Conservation (phyloP, 2,329 filamentous ascomycete species). For the Rosellinia necatrix region DNA sequence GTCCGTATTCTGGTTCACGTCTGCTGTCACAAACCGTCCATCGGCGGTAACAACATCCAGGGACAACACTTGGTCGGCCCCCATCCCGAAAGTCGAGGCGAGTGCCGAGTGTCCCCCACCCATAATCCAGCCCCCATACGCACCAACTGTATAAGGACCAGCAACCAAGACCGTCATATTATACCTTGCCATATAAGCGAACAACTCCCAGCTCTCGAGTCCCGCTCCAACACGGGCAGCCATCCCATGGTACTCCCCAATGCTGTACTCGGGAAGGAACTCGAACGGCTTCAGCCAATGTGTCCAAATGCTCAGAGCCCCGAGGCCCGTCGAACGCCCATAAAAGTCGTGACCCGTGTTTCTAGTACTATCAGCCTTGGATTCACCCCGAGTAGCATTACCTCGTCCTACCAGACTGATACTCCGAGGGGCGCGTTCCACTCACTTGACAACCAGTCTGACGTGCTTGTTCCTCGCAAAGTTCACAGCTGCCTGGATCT, state of each 20-base stretch:
- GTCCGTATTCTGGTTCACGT: slow-evolving; percentile 52
- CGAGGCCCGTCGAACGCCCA: slow-evolving; percentile 51
- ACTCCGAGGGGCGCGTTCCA: not conserved
- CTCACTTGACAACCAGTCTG: slow-evolving; percentile 46
- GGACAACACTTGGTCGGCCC: slow-evolving; percentile 55
- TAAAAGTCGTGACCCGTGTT: slow-evolving; percentile 54
- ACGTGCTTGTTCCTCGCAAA: slow-evolving; percentile 47
- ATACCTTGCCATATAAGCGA: slow-evolving; percentile 35
- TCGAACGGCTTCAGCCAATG: slow-evolving; percentile 52
- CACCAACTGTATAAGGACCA: slow-evolving; percentile 42
- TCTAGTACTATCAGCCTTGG: slow-evolving; percentile 31
- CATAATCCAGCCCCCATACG: slow-evolving; percentile 57
- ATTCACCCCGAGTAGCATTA: not conserved
- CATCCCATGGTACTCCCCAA: slow-evolving; percentile 38
- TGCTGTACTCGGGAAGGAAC: slow-evolving; percentile 41
- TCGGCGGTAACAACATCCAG: slow-evolving; percentile 52
- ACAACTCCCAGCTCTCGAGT: slow-evolving; percentile 44
- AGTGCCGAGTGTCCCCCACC: slow-evolving; percentile 57
- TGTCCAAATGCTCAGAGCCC: slow-evolving; percentile 55
- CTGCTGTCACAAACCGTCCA: slow-evolving; percentile 52
- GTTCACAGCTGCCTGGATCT: slow-evolving; percentile 47
- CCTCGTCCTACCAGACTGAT: too few relatives aligned
- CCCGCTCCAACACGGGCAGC: slow-evolving; percentile 43
- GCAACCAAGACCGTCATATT: slow-evolving; percentile 43
- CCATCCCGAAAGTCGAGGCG: slow-evolving; percentile 52